Conservation (phyloP, 2,329 filamentous ascomycete species). For the Diaporthe sp. region DNA sequence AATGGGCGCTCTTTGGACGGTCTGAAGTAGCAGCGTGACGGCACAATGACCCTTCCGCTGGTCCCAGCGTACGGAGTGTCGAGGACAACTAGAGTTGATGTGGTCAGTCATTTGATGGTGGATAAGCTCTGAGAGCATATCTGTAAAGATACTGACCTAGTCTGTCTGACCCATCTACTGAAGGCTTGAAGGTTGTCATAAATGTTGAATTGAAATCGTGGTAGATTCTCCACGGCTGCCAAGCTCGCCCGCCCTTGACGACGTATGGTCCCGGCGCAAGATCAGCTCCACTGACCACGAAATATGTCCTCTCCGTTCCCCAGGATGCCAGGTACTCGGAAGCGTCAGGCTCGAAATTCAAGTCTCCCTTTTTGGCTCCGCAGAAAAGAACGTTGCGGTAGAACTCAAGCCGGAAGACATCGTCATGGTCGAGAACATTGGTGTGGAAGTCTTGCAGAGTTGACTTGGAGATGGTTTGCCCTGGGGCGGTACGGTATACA, state of each 20-base stretch:
- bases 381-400: background rate
- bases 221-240: constrained; percentile 18
- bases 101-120: background rate
- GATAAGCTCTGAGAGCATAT: background rate
- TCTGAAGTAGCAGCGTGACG: constrained; percentile 9
- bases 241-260: background rate
- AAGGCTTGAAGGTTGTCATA: constrained; percentile 1
- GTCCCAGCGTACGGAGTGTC: background rate
- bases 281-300: background rate
- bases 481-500: background rate
- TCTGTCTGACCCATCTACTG: background rate
- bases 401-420: background rate
- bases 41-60: background rate
- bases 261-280: background rate
- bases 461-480: background rate
- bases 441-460: background rate
- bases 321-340: background rate
- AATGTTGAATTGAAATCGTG: background rate
- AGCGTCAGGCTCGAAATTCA: background rate
- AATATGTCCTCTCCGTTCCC: background rate
- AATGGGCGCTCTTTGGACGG: background rate
- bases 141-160: background rate
- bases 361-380: background rate
- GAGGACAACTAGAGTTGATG: background rate
- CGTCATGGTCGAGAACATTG: background rate